These are phyloP conservation scores for Chlorella vulgaris DNA, from an alignment of 139 green algal species.

Conservation along the genomic window DNA sequence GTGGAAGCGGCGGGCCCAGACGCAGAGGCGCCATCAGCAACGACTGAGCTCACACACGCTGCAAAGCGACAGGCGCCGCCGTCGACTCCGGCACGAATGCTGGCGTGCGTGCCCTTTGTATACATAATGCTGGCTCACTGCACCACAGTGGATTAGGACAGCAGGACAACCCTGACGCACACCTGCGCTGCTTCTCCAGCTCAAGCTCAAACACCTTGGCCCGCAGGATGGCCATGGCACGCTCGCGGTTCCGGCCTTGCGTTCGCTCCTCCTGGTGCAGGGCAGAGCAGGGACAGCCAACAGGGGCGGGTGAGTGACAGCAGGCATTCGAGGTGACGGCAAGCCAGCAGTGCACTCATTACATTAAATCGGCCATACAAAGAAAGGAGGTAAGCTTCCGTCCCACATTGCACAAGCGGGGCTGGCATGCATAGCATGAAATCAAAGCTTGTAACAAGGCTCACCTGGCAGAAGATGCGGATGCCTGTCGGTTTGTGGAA, in stretches of 20 bases:
- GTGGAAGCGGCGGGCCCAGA: too few relatives aligned
- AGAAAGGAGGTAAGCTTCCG: too few relatives aligned
- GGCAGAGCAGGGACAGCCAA: neutral
- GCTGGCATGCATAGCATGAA: too few relatives aligned
- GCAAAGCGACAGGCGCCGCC: neutral
- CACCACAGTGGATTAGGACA: too few relatives aligned
- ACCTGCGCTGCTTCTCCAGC: conserved; percentile 82
- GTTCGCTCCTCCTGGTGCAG: conserved; percentile 86
- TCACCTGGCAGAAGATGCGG: conserved; percentile 80
- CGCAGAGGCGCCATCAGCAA: neutral
- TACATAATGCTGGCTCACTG: too few relatives aligned
- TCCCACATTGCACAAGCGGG: too few relatives aligned
- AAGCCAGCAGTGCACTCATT: too few relatives aligned
- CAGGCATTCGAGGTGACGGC: too few relatives aligned
- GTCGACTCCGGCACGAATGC: too few relatives aligned
- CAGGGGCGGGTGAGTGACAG: neutral
- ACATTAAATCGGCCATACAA: too few relatives aligned
- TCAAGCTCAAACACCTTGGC: conserved; percentile 93
- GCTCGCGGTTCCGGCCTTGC: conserved; percentile 93
- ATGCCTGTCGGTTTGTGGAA: conserved; percentile 95
- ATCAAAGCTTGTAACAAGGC: neutral
- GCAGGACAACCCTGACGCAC: conserved; percentile 25
- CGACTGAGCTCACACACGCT: neutral
- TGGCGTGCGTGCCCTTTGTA: too few relatives aligned
- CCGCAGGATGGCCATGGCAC: conserved; percentile 89